phyloP scores from a whole-genome alignment of 805 yeast genomes.

The Wickerhamomyces ciferrii region DNA sequence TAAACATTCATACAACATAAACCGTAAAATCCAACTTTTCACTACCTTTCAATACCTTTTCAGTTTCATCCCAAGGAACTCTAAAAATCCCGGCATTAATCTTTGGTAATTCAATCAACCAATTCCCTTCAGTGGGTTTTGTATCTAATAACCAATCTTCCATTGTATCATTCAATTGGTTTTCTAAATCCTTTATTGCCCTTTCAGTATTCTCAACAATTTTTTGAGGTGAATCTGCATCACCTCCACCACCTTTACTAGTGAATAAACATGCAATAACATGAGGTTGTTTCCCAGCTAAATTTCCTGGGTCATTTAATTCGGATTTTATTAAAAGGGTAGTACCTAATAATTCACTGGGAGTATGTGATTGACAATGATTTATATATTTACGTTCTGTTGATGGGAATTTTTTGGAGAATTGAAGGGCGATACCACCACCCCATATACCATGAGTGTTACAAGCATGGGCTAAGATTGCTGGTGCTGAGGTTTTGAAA shows the following conservation, averaged over 20 bases:
- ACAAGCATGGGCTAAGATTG: conserved; percentile 72
- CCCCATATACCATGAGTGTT: conserved; percentile 82
- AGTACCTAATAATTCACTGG: conserved; percentile 45
- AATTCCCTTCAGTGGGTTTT: conserved; percentile 6
- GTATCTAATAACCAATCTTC: background rate
- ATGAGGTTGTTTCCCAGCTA: conserved; percentile 17
- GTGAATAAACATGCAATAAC: conserved; percentile 67
- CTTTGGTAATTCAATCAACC: conserved; percentile 57
- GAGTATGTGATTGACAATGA: conserved; percentile 18
- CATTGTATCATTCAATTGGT: conserved; percentile 24
- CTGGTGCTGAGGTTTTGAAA: conserved; percentile 32
- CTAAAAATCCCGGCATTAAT: conserved; percentile 78
- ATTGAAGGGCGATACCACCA: conserved; percentile 69
- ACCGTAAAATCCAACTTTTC: conserved; percentile 34
- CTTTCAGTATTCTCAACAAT: conserved; percentile 46
- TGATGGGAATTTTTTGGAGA: conserved; percentile 48
- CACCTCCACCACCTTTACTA: conserved; percentile 44
- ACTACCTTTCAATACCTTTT: conserved; percentile 34
- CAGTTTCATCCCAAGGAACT: conserved; percentile 77
- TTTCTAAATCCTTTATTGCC: conserved; percentile 42
- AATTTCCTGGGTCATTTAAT: conserved; percentile 26
- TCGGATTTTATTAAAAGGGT: conserved; percentile 37
- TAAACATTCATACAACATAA: conserved; percentile 29
- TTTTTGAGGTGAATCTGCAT: conserved; percentile 34
- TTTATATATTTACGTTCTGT: conserved; percentile 44